Percentiles rank a stretch among this genome's conserved stretches.
phyloP scores from a whole-genome alignment of 2,329 filamentous ascomycete species.

The Teratosphaeria gauchensis region DNA sequence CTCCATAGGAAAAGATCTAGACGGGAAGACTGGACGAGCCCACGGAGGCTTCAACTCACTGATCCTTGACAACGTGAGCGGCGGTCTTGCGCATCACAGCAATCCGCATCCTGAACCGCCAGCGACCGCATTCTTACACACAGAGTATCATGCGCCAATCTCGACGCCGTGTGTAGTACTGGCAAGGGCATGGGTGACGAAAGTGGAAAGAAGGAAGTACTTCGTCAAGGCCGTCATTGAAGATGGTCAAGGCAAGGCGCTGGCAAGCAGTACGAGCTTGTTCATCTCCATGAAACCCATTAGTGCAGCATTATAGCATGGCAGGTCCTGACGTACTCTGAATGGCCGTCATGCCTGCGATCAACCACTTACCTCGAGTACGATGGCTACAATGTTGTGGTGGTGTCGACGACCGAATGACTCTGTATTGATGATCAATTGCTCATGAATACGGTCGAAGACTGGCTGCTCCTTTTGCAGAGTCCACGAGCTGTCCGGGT shows the following conservation, averaged over 20 bases:
- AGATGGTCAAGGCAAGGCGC: conserved; percentile 9
- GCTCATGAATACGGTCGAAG: no score
- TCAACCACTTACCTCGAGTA: no score
- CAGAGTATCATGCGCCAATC: conserved; percentile 15
- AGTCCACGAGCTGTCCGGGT: no score
- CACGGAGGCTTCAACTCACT: conserved; percentile 16
- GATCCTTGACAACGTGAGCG: conserved; percentile 13
- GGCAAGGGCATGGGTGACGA: conserved; percentile 11
- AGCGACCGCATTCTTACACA: conserved; percentile 15
- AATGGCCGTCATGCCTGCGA: no score
- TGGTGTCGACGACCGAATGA: no score
- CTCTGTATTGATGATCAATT: no score
- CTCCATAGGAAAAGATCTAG: conserved; percentile 12
- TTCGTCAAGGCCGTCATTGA: conserved; percentile 12
- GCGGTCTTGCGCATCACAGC: conserved; percentile 3
- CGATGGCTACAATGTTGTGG: no score
- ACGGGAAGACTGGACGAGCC: conserved; percentile 14
- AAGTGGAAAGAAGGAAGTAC: conserved; percentile 11
- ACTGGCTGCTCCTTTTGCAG: no score
- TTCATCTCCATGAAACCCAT: conserved; percentile 5
- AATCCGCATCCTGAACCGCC: conserved; percentile 4
- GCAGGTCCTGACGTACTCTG: no score
- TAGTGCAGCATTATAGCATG: background rate
- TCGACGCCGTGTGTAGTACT: conserved; percentile 12
- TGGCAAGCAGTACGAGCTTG: conserved; percentile 12